Percentiles rank a stretch among this genome's conserved stretches.
Conservation (phyloP, 495 filamentous ascomycete genomes). For the Tuber indicum region DNA sequence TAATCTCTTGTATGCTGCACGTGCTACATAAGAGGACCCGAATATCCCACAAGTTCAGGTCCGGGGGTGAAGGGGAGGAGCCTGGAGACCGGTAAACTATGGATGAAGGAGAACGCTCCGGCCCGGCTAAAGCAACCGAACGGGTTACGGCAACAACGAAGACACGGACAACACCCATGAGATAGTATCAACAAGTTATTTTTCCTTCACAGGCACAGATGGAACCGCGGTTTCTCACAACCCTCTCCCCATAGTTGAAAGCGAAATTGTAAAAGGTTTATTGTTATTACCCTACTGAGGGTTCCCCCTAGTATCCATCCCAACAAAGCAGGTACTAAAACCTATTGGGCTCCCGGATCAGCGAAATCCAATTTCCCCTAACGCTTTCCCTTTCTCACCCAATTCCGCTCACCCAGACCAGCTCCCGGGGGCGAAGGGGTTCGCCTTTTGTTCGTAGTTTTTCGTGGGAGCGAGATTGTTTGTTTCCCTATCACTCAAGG, state of each 20-base stretch:
- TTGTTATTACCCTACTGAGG: not conserved
- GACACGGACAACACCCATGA: not conserved
- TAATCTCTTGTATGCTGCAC: not conserved
- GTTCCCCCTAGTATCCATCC: not conserved
- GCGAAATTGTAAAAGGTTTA: too few species aligned
- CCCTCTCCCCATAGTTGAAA: not conserved
- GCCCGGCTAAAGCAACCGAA: not conserved
- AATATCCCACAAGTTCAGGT: not conserved
- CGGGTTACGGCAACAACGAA: not conserved
- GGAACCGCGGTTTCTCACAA: not conserved
- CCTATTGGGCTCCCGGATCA: not conserved
- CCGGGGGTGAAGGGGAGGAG: not conserved
- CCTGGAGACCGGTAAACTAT: too few species aligned
- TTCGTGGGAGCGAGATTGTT: not conserved
- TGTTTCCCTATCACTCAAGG: not conserved
- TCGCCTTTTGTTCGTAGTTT: not conserved
- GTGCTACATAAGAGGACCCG: not conserved
- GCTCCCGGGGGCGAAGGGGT: not conserved
- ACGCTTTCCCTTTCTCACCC: not conserved
- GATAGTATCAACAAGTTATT: not conserved
- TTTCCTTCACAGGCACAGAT: not conserved
- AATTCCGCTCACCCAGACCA: not conserved
- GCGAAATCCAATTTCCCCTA: not conserved
- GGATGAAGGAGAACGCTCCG: not conserved
- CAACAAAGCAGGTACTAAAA: not conserved